Conservation (phyloP, 257 asterid species). For the Scutellaria barbata region DNA sequence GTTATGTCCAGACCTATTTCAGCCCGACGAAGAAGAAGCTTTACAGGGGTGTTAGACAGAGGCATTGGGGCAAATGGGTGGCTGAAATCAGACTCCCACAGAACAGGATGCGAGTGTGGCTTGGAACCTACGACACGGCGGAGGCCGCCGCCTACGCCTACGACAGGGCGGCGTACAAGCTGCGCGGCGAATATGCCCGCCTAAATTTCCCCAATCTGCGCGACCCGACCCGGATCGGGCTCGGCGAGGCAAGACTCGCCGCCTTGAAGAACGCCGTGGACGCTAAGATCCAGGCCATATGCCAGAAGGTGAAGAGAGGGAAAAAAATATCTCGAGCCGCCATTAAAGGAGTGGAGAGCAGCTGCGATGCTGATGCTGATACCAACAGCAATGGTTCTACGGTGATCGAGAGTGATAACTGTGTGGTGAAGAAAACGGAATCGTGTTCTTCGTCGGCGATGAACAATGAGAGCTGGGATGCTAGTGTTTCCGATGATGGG, state of each 20-base stretch:
- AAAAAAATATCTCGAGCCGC: slow-evolving; percentile 40
- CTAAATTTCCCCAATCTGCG: slow-evolving; percentile 76
- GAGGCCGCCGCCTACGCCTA: slow-evolving; percentile 97
- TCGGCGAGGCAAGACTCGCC: slow-evolving; percentile 56
- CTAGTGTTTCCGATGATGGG: slow-evolving; percentile 59
- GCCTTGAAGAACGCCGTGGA: slow-evolving; percentile 83
- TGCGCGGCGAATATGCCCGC: slow-evolving; percentile 94
- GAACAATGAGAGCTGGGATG: slow-evolving; percentile 41
- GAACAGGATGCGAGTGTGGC: slow-evolving; percentile 91
- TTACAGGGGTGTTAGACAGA: slow-evolving; percentile 93
- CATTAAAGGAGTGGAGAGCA: slow-evolving; percentile 35
- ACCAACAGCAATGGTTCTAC: neutral
- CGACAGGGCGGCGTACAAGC: slow-evolving; percentile 91
- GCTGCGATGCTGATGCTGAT: neutral
- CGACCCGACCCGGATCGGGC: slow-evolving; percentile 64
- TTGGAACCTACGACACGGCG: slow-evolving; percentile 90
- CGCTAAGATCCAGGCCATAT: slow-evolving; percentile 81
- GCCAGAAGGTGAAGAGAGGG: slow-evolving; percentile 73
- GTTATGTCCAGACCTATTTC: slow-evolving; percentile 39
- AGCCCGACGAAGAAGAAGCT: slow-evolving; percentile 73
- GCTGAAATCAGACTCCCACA: slow-evolving; percentile 95
- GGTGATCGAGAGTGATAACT: slow-evolving; percentile 24
- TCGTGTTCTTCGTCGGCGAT: slow-evolving; percentile 42
- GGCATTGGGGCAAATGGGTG: slow-evolving; percentile 99
- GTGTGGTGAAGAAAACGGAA: slow-evolving; percentile 36